Percentiles rank a stretch among this genome's conserved stretches.
These are phyloP conservation scores for Hortaea sp. DNA, from an alignment of 2,329 filamentous ascomycete genomes.

Conservation along the genomic window DNA sequence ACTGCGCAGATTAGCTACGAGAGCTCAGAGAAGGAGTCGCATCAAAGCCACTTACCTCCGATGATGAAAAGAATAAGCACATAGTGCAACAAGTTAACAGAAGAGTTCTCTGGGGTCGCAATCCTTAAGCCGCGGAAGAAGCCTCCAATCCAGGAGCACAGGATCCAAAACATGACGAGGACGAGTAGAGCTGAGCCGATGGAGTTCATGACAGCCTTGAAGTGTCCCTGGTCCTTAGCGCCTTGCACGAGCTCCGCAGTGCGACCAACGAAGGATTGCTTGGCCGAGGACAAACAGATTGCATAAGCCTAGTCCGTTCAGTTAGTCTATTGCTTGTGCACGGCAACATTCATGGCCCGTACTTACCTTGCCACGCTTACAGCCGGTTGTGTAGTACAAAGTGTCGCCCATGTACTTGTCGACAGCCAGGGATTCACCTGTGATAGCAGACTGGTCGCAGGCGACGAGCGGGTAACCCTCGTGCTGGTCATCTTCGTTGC, in stretches of 20 bases:
- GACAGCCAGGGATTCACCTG: constrained; percentile 68
- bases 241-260: constrained; percentile 65
- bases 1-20: constrained; percentile 29
- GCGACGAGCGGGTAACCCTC: constrained; percentile 59
- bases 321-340: too few species aligned
- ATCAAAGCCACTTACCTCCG: constrained; percentile 36
- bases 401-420: constrained; percentile 70
- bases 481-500: constrained; percentile 50
- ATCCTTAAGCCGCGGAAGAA: constrained; percentile 64
- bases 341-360: too few species aligned
- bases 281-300: constrained; percentile 57
- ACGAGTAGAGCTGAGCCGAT: constrained; percentile 66
- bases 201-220: constrained; percentile 77
- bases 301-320: constrained; percentile 44
- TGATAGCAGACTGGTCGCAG: constrained; percentile 71
- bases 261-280: constrained; percentile 65
- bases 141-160: constrained; percentile 65
- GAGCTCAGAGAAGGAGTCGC: too few species aligned
- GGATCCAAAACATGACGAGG: constrained; percentile 68
- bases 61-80: constrained; percentile 64
- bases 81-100: constrained; percentile 57
- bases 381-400: constrained; percentile 70
- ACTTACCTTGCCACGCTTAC: constrained; percentile 60
- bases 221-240: constrained; percentile 65
- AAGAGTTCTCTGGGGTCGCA: constrained; percentile 46